Evolutionary conservation across 805 yeast genomes (phyloP), one percentile per base, ranked within the genome.

Genomic region (Saturnispora besseyi): DNA sequence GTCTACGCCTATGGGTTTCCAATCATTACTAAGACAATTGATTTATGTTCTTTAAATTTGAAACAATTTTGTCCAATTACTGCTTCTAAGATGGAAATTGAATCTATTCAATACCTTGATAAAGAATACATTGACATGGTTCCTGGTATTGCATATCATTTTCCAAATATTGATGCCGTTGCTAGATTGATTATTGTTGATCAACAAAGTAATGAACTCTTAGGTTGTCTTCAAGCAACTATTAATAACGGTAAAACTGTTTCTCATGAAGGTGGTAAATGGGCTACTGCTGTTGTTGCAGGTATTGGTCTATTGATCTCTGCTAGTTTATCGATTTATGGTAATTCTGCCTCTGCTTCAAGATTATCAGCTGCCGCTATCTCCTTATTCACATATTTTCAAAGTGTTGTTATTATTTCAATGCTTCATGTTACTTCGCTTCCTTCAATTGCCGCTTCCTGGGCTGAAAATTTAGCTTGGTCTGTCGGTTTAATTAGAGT

Each of bases 381-480:
- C 47, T 82, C 95, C 0, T 74, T 90, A 53, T 87, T 90, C 69
- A 70, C 82, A 46, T 90, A 90, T 67, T 90, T 89, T 76, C 97
- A 90, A 69, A 77, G 87, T 56, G 89, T 86, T 31, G 95, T 86
- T 32, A 79, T 89, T 46, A 81, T 89, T 41, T 73, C 84, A 29
- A 87, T 90, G 96, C 78, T 82, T 64, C 84, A 84, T 54, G 96
- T 88, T 44, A 87, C 83, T 59, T 73, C 84, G 51, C 82, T 87
- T 5, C 97, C 97, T 8, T 96, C 96, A 15, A 87, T 90, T 60
- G 96, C 96, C 8, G 76, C 85, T 11, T 81, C 96, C 9, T 90
- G 97, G 97, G 73, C 89, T 6, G 95, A 87, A 65, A 89, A 90
- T 62, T 72, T 90, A 60, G 89, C 88, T 29, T 90, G 97, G 97